Base-by-base conservation (phyloP, 2,329 filamentous ascomycete genomes). In the Penicillium frequentans region DNA sequence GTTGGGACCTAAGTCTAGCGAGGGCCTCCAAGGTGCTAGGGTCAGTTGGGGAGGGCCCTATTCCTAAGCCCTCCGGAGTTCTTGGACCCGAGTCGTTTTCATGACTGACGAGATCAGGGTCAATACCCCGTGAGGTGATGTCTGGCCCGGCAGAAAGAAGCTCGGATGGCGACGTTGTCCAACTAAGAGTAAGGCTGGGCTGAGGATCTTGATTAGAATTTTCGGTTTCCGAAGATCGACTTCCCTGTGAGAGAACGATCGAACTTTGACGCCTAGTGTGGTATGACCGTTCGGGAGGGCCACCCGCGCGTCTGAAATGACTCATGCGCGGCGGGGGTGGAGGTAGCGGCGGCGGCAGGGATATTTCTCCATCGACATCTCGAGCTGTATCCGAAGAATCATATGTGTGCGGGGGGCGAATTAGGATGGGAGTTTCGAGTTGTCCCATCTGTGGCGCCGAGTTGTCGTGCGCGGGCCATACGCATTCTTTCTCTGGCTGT, bases 141-240 rank as follows among this genome's bases (percentile, higher is more conserved):
- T 72, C 70, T 5, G 64, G 54, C 14, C 55, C 54, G 29, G 70
- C 64, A 27, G 73, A 65, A 33, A 71, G 69, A 10, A 77, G 64
- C 19, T 75, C 75, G 8, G 69, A 70, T 14, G 76, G 76, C 16
- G 76, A 78, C 23, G 73, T 67, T 24, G 75, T 75, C 70, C 75
- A 74, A 58, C 72, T 73, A 13, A 75, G 65, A 47, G 73, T 72
- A 48, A 74, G 64, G 47, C 61, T 71, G 6, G 75, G 68, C 46
- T 73, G 70, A 23, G 65, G 60, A 48, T 75, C 72, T 26, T 61
- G 48, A 31, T 55, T 67, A 14, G 66, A 57, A 35, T 56, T 56
- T 23, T 54, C 61, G 13, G 56, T 45, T 56, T 72, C 67, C 55
- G 69, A 56, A 57, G 64, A 59, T 64, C 69, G 61, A 58, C 59